Conservation (phyloP, 306 rosid genomes). For the Cicer judaicum region DNA sequence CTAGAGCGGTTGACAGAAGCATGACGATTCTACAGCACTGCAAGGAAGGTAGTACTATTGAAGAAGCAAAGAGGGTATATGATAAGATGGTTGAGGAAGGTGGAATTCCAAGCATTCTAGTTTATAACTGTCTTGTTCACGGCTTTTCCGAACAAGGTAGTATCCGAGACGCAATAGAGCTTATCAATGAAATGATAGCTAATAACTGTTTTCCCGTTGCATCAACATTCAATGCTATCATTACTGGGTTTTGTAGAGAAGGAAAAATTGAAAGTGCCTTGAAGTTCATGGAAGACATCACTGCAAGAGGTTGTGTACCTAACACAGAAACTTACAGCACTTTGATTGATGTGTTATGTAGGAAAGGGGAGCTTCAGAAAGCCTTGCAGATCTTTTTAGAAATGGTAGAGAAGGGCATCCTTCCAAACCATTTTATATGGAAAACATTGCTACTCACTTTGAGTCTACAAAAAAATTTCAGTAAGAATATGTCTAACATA, state of each 20-base stretch:
- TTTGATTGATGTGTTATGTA: constrained; percentile 55
- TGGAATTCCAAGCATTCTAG: constrained; percentile 65
- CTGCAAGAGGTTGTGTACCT: constrained; percentile 61
- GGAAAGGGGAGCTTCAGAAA: constrained; percentile 61
- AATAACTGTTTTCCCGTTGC: constrained; percentile 63
- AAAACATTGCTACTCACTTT: constrained; percentile 53
- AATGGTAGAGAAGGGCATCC: constrained; percentile 60
- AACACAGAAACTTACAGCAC: constrained; percentile 55
- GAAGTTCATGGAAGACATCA: constrained; percentile 66
- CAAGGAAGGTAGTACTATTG: constrained; percentile 51
- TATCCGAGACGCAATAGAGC: constrained; percentile 62
- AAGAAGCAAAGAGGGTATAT: constrained; percentile 66
- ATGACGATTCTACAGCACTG: constrained; percentile 54
- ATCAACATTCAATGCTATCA: constrained; percentile 61
- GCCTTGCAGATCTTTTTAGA: constrained; percentile 53
- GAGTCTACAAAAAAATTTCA: constrained; percentile 49
- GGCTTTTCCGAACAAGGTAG: constrained; percentile 53
- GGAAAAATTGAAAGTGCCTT: constrained; percentile 61
- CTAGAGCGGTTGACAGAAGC: constrained; percentile 72
- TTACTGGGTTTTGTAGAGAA: constrained; percentile 57
- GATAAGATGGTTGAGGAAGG: constrained; percentile 62
- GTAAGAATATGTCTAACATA: constrained; percentile 37
- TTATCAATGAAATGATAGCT: constrained; percentile 71
- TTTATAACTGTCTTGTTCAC: constrained; percentile 60
- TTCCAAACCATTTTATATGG: constrained; percentile 64